A percentile compares a stretch with the other conserved stretches of the same genome.
These are phyloP conservation scores for Trichaptum fuscoviolaceum DNA, from an alignment of 768 basidiomycete genomes.

Conservation along the genomic window DNA sequence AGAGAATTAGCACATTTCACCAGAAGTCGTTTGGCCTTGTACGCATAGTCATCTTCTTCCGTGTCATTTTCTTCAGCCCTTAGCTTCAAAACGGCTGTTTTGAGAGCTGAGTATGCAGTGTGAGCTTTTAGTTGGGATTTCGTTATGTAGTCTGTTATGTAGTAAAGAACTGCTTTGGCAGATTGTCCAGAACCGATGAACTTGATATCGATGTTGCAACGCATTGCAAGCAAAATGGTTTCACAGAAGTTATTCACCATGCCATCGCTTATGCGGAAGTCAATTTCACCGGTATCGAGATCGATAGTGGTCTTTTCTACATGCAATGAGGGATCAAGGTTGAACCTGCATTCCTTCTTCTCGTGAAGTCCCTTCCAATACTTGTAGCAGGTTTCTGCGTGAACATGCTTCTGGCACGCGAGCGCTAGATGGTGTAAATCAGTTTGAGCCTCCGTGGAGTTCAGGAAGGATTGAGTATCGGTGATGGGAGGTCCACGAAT, in stretches of 20 bases:
- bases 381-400: constrained; percentile 14
- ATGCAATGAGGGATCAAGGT: constrained; percentile 12
- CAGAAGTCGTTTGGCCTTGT: background rate
- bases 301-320: constrained; percentile 10
- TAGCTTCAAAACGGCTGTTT: constrained; percentile 11
- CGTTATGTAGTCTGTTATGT: constrained; percentile 35
- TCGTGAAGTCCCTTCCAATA: constrained; percentile 13
- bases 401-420: constrained; percentile 5
- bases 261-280: constrained; percentile 8
- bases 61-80: background rate
- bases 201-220: constrained; percentile 27
- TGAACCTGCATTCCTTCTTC: constrained; percentile 6
- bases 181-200: constrained; percentile 28
- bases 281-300: constrained; percentile 9
- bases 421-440: background rate
- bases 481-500: background rate
- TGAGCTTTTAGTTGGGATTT: constrained; percentile 21
- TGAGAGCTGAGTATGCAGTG: constrained; percentile 12
- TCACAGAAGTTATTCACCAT: constrained; percentile 11
- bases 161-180: constrained; percentile 29
- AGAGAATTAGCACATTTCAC: background rate
- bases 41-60: background rate
- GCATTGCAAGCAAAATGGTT: constrained; percentile 12
- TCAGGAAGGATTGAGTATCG: background rate
- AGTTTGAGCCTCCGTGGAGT: background rate